Percentiles rank a stretch among this genome's conserved stretches.
Evolutionary conservation across 495 filamentous ascomycete species (phyloP).

Genomic region (Durotheca rogersii): DNA sequence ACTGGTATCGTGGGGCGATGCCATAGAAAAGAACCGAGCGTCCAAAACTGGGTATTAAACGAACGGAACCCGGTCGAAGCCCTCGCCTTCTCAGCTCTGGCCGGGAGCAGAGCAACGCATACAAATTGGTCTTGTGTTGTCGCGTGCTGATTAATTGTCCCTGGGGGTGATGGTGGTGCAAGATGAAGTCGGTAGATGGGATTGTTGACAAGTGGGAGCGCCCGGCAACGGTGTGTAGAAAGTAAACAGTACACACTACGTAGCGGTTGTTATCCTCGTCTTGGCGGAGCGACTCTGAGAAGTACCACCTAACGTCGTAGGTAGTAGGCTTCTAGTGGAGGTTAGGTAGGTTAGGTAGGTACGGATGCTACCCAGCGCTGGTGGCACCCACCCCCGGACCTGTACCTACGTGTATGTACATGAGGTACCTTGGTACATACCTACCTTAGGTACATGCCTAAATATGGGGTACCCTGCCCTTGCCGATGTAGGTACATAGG

Average conservation of each 20-base stretch:
- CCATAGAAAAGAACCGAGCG: slow-evolving; percentile 22
- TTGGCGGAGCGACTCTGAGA: no score
- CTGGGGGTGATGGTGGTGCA: neutral
- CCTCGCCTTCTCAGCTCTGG: neutral
- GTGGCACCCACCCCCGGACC: neutral
- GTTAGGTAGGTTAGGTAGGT: no score
- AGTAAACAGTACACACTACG: slow-evolving; percentile 21
- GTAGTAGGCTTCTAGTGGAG: no score
- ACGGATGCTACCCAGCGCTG: no score
- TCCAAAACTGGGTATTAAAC: slow-evolving; percentile 2
- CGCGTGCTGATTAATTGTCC: neutral
- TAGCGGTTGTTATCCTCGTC: no score
- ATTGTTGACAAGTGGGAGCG: slow-evolving; percentile 30
- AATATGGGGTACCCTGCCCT: no score
- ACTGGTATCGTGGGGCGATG: slow-evolving; percentile 18
- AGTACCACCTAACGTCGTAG: no score
- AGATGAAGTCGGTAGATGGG: slow-evolving; percentile 12
- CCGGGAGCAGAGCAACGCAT: neutral
- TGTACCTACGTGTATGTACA: neutral
- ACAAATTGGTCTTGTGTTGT: slow-evolving; percentile 5
- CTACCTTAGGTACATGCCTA: neutral
- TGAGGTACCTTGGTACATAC: neutral
- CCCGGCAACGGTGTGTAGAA: slow-evolving; percentile 23
- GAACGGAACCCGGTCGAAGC: slow-evolving; percentile 7
- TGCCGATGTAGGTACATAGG: no score